Evolutionary conservation across 176 grass and related monocot genomes (phyloP).

Genomic region (Zea mays): Zm-B73-REFERENCE-NAM-5.0 NC_050101.1:8889001-8889500

Average conservation of each 20-base stretch:
- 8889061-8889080: constrained; percentile 64
- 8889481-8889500: constrained; percentile 43
- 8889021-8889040: constrained; percentile 80
- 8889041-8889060: constrained; percentile 73
- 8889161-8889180: constrained; percentile 41
- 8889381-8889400: constrained; percentile 36
- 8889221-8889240: constrained; percentile 54
- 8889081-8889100: constrained; percentile 83
- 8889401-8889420: constrained; percentile 71
- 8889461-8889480: constrained; percentile 52
- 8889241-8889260: constrained; percentile 35
- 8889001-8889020: constrained; percentile 81
- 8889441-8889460: constrained; percentile 82
- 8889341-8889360: constrained; percentile 36
- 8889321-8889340: constrained; percentile 30
- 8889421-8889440: constrained; percentile 61
- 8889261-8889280: constrained; percentile 22
- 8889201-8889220: constrained; percentile 78
- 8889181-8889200: constrained; percentile 78
- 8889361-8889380: constrained; percentile 39
- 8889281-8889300: constrained; percentile 21
- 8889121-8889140: constrained; percentile 30
- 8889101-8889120: constrained; percentile 33
- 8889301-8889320: constrained; percentile 38
- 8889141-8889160: constrained; percentile 32